phyloP scores from a whole-genome alignment of 352 stramenopile genomes.

The Phytophthora uliginosa region DNA sequence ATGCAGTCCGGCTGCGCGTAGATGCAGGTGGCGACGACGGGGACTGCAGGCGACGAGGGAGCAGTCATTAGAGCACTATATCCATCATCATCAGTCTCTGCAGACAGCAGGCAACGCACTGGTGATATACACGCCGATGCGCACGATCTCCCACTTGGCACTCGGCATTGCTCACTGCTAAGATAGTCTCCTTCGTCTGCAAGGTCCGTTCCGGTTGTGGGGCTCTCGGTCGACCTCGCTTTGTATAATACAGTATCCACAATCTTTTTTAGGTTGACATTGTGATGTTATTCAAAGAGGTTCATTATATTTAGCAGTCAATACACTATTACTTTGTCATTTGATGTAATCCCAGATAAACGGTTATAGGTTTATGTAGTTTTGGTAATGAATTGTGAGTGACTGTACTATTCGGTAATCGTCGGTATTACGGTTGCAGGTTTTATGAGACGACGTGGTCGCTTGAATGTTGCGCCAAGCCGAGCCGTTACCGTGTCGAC shows the following conservation, averaged over 20 bases:
- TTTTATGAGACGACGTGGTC: conserved; percentile 16
- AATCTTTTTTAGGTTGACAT: not conserved
- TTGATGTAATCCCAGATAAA: too few species aligned
- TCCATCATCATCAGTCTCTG: not conserved
- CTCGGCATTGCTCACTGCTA: conserved; percentile 53
- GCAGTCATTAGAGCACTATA: not conserved
- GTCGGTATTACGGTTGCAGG: conserved; percentile 14
- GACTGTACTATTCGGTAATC: conserved; percentile 19
- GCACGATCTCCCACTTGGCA: conserved; percentile 71
- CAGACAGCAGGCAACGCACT: conserved; percentile 43
- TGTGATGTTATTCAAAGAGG: not conserved
- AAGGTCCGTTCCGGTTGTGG: conserved; percentile 21
- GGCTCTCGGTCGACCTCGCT: not conserved
- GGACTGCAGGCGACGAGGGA: conserved; percentile 50
- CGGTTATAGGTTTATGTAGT: too few species aligned
- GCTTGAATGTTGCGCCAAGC: not conserved
- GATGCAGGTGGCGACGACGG: conserved; percentile 79
- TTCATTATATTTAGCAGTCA: not conserved
- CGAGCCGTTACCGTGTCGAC: conserved; percentile 6
- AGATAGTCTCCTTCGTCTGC: conserved; percentile 14
- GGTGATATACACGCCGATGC: conserved; percentile 78
- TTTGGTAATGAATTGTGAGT: not conserved
- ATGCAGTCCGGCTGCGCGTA: conserved; percentile 91
- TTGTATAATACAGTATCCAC: not conserved
- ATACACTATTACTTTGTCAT: too few species aligned